These are phyloP conservation scores for Aspergillus avenaceus DNA, from an alignment of 495 filamentous ascomycete species.

Conservation along the genomic window DNA sequence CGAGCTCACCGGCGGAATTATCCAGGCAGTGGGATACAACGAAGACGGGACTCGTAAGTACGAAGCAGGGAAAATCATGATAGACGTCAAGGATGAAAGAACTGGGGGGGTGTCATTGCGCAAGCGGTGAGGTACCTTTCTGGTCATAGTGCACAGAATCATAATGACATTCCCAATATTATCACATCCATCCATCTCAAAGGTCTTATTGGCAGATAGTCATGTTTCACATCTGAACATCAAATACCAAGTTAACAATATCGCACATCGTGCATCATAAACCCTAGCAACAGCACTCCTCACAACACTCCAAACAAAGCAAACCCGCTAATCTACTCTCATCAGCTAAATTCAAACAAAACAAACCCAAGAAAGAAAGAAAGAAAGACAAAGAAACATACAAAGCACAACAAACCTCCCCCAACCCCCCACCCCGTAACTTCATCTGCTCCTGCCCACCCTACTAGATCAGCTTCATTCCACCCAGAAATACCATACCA, in stretches of 20 bases:
- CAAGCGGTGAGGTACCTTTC: no score
- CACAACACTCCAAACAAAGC: conserved; percentile 21
- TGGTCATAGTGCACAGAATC: no score
- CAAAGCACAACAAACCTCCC: conserved; percentile 21
- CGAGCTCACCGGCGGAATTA: conserved; percentile 46
- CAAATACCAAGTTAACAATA: neutral
- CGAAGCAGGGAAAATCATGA: conserved; percentile 12
- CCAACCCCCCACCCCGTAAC: conserved; percentile 20
- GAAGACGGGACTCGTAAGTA: conserved; percentile 25
- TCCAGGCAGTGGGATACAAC: conserved; percentile 24
- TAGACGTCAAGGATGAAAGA: neutral
- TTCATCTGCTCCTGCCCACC: conserved; percentile 15
- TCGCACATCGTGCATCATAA: no score
- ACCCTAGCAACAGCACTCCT: conserved; percentile 24
- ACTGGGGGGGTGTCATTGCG: no score
- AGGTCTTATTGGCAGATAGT: no score
- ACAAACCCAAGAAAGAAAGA: neutral
- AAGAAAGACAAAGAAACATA: conserved; percentile 4
- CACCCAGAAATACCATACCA: no score
- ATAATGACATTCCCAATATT: no score
- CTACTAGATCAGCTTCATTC: conserved; percentile 1
- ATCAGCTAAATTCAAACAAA: neutral
- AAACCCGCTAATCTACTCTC: conserved; percentile 18
- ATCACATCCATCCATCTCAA: no score
- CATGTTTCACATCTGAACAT: no score